These are phyloP conservation scores for Zygosaccharomyces kombuchaensis DNA, from an alignment of 805 yeast genomes.

Conservation along the genomic window DNA sequence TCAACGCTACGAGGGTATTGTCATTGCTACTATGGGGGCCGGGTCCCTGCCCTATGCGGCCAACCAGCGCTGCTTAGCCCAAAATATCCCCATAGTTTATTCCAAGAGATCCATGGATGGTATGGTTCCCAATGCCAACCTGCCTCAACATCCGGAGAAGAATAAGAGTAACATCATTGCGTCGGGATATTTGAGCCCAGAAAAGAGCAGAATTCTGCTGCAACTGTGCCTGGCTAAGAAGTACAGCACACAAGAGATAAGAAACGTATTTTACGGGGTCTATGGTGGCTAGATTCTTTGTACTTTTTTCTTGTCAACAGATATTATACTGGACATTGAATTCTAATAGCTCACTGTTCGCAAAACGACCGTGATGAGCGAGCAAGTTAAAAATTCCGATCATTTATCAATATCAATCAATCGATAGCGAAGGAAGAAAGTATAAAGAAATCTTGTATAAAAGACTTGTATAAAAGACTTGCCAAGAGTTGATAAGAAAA, in stretches of 20 bases:
- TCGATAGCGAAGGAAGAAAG: neutral
- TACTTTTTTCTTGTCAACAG: neutral
- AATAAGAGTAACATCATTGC: slow-evolving; percentile 45
- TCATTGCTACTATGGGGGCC: slow-evolving; percentile 69
- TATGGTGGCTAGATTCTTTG: slow-evolving; percentile 43
- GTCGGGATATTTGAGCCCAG: slow-evolving; percentile 64
- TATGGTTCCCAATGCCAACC: slow-evolving; percentile 53
- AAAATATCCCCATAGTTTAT: slow-evolving; percentile 52
- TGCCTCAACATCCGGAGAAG: slow-evolving; percentile 37
- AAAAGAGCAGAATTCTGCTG: slow-evolving; percentile 53
- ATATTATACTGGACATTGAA: neutral
- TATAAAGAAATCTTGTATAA: neutral
- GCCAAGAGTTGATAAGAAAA: neutral
- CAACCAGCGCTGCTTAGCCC: slow-evolving; percentile 40
- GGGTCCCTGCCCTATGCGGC: slow-evolving; percentile 56
- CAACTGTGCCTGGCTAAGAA: slow-evolving; percentile 50
- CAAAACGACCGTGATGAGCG: neutral
- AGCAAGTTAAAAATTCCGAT: neutral
- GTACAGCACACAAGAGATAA: slow-evolving; percentile 39
- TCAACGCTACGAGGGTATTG: slow-evolving; percentile 49
- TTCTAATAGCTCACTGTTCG: neutral
- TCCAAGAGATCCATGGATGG: slow-evolving; percentile 70
- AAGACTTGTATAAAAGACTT: neutral
- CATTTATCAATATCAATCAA: neutral
- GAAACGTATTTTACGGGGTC: slow-evolving; percentile 45